Evolutionary conservation across 441 rosid genomes (phyloP).

Genomic region (Syzygium syzygioides): DNA sequence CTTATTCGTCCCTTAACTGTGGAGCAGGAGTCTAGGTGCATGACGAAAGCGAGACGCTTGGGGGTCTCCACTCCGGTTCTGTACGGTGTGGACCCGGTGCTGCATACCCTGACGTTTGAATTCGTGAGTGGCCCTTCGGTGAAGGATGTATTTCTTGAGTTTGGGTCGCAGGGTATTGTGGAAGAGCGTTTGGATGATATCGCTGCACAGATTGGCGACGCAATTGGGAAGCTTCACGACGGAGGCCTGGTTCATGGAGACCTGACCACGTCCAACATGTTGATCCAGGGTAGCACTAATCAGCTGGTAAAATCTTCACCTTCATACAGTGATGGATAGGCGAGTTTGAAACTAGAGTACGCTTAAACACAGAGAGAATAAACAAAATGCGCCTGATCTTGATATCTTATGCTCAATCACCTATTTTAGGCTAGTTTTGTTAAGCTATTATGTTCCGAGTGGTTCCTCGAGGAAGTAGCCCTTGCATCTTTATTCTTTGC

Average conservation of each 20-base stretch:
- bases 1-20: not conserved
- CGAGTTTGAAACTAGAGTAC: not conserved
- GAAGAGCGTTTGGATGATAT: slow-evolving; percentile 61
- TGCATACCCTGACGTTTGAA: slow-evolving; percentile 64
- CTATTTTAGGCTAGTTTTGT: not conserved
- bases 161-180: slow-evolving; percentile 54
- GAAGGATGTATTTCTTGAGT: slow-evolving; percentile 62
- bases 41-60: slow-evolving; percentile 86
- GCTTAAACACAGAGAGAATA: not conserved
- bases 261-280: slow-evolving; percentile 87
- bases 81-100: slow-evolving; percentile 63
- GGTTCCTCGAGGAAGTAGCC: not conserved
- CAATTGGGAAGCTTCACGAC: slow-evolving; percentile 83
- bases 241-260: slow-evolving; percentile 97
- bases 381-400: not conserved
- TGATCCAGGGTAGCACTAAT: slow-evolving; percentile 51
- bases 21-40: slow-evolving; percentile 84
- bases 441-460: not conserved
- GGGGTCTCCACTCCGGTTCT: slow-evolving; percentile 75
- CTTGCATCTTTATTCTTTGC: not conserved
- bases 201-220: slow-evolving; percentile 76
- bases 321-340: not conserved
- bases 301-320: slow-evolving; percentile 40
- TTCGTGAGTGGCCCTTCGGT: slow-evolving; percentile 67
- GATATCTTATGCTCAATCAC: not conserved